These are phyloP conservation scores for Ascomycota sp. DNA, from an alignment of 2,329 filamentous ascomycete genomes.

Conservation along the genomic window DNA sequence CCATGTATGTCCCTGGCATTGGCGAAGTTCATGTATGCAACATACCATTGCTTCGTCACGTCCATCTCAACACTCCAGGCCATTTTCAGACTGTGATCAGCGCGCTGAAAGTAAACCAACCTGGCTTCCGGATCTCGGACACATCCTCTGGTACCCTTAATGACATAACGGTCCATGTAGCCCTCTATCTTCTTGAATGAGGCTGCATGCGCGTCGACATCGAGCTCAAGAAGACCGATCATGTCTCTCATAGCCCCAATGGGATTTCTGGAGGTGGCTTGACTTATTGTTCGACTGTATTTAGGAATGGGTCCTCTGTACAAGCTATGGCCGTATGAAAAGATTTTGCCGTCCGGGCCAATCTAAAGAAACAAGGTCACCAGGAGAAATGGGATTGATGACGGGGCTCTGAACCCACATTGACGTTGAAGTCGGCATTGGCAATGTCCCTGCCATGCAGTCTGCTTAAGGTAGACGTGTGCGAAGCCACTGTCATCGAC, in stretches of 20 bases:
- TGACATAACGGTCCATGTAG: constrained; percentile 10
- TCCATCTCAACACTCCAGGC: constrained; percentile 40
- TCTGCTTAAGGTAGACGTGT: constrained; percentile 40
- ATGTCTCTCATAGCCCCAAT: too few species aligned
- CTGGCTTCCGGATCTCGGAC: constrained; percentile 31
- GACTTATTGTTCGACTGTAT: too few species aligned
- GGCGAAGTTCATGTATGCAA: constrained; percentile 33
- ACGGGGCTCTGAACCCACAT: constrained; percentile 19
- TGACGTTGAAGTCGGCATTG: constrained; percentile 40
- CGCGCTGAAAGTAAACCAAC: constrained; percentile 26
- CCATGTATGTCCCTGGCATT: constrained; percentile 25
- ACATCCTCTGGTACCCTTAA: constrained; percentile 27
- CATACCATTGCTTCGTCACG: constrained; percentile 33
- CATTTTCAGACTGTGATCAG: constrained; percentile 24
- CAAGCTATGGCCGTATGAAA: constrained; percentile 31
- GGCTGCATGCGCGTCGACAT: too few species aligned
- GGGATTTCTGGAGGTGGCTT: too few species aligned
- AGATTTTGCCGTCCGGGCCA: constrained; percentile 28
- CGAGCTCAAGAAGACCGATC: too few species aligned
- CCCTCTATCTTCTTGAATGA: too few species aligned
- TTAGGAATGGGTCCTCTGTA: too few species aligned
- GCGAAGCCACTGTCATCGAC: constrained; percentile 31
- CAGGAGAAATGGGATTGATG: too few species aligned
- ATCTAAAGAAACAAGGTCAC: constrained; percentile 6
- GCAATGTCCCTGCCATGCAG: constrained; percentile 36